These are phyloP conservation scores for Prunus fruticosa DNA, from an alignment of 306 rosid species.

Conservation along the genomic window DNA sequence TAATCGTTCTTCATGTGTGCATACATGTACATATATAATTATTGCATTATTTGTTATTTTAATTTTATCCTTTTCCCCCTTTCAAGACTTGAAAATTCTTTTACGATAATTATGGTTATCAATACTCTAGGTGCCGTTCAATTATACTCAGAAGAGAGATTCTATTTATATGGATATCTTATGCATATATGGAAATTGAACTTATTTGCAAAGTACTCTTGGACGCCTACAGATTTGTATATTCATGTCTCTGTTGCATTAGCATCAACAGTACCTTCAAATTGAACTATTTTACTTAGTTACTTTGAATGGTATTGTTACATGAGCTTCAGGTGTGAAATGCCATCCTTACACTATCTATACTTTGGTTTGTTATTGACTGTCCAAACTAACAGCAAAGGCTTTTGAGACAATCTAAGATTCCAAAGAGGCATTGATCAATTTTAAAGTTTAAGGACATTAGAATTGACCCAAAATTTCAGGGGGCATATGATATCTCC, in stretches of 20 bases:
- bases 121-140: neutral
- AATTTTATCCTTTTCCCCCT: neutral
- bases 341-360: neutral
- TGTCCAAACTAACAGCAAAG: neutral
- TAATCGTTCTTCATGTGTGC: neutral
- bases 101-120: neutral
- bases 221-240: neutral
- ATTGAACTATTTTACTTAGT: neutral
- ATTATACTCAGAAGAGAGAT: neutral
- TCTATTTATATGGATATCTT: neutral
- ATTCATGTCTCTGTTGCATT: neutral
- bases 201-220: neutral
- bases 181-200: neutral
- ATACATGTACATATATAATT: no score
- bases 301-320: neutral
- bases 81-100: neutral
- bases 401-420: neutral
- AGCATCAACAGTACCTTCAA: neutral
- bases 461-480: neutral
- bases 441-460: neutral
- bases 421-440: neutral
- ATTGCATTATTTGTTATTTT: no score
- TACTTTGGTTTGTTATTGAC: neutral
- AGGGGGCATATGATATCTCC: neutral
- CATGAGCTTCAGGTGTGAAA: neutral